Evolutionary conservation across 192 early-diverging fungal genomes (phyloP).

Genomic region (Coemansia sp.): DNA sequence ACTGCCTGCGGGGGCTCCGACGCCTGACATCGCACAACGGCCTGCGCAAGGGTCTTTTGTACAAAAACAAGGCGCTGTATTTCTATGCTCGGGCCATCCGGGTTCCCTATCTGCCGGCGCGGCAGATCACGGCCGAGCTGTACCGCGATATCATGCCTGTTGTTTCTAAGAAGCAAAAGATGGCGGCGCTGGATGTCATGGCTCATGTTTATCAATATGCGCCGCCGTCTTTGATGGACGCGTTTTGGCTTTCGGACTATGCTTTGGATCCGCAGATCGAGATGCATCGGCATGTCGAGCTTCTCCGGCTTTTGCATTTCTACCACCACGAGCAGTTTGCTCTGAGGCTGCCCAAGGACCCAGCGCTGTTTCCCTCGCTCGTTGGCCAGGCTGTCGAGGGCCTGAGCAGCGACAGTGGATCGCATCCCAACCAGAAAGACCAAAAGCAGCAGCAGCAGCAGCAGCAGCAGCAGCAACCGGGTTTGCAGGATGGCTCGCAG

Average conservation of each 20-base stretch:
- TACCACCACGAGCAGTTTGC: constrained; percentile 36
- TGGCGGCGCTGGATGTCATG: constrained; percentile 20
- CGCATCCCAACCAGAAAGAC: neutral
- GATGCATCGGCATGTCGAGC: constrained; percentile 55
- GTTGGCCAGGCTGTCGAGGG: constrained; percentile 26
- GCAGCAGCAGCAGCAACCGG: neutral
- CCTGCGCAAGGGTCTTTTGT: constrained; percentile 44
- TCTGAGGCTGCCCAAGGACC: constrained; percentile 27
- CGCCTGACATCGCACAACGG: constrained; percentile 50
- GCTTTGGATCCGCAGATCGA: constrained; percentile 48
- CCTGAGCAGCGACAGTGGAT: neutral
- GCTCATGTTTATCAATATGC: constrained; percentile 37
- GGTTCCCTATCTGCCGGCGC: constrained; percentile 13
- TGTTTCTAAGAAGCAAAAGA: constrained; percentile 35
- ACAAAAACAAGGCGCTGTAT: constrained; percentile 51
- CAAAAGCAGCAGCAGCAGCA: neutral
- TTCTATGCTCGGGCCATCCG: constrained; percentile 28
- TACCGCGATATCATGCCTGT: constrained; percentile 51
- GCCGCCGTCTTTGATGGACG: constrained; percentile 20
- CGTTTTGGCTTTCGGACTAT: constrained; percentile 45
- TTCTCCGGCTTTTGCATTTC: constrained; percentile 43
- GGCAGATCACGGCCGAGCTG: constrained; percentile 40
- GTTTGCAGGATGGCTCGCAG: neutral
- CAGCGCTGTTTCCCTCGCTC: constrained; percentile 50
- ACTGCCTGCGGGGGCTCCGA: constrained; percentile 37